These are phyloP conservation scores for Blastomyces emzantsi DNA, from an alignment of 2,329 filamentous ascomycete genomes.

Conservation along the genomic window DNA sequence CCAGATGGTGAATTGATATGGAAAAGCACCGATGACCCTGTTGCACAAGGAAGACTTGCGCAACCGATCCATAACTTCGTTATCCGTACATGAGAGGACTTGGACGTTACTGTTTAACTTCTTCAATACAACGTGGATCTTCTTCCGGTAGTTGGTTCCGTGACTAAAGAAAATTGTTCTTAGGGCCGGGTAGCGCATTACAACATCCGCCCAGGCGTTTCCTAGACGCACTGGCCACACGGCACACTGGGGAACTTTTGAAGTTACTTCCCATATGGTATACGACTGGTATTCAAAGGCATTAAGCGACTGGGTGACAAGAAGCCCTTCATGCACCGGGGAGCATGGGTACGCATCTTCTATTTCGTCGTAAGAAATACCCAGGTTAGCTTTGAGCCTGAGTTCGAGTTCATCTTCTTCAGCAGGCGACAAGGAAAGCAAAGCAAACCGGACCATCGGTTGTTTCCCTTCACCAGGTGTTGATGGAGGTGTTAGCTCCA, in stretches of 20 bases:
- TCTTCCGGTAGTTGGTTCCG: neutral
- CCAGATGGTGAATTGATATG: conserved; percentile 12
- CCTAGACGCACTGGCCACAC: neutral
- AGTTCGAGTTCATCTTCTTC: neutral
- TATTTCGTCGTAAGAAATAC: neutral
- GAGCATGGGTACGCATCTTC: conserved; percentile 14
- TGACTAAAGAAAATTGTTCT: conserved; percentile 3
- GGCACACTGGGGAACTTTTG: neutral
- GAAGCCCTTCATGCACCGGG: conserved; percentile 10
- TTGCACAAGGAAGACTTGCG: neutral
- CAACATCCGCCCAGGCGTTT: neutral
- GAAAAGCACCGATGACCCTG: neutral
- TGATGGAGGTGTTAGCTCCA: neutral
- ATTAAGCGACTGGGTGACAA: neutral
- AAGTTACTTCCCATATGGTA: conserved; percentile 14
- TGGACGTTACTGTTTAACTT: neutral
- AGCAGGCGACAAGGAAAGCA: neutral
- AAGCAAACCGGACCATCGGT: neutral
- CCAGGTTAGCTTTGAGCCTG: neutral
- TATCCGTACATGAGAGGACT: neutral
- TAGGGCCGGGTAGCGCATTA: neutral
- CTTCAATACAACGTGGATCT: neutral
- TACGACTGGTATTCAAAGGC: conserved; percentile 7
- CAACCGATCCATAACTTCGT: neutral
- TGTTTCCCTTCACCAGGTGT: neutral